These are phyloP conservation scores for Paecilomyces formosus DNA, from an alignment of 2,329 filamentous ascomycete genomes.

Conservation along the genomic window DNA sequence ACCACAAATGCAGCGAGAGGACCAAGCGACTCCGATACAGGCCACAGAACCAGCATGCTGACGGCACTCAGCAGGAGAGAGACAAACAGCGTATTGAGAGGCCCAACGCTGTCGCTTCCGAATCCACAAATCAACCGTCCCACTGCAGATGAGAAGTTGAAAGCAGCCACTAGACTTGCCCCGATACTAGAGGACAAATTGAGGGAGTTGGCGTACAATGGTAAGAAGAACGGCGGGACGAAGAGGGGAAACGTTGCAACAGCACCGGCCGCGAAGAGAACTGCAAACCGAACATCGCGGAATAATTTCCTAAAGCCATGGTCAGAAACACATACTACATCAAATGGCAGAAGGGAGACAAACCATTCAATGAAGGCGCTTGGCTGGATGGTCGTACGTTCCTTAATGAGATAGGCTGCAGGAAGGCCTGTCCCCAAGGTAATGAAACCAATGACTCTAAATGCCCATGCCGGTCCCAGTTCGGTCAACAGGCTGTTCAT, in stretches of 20 bases:
- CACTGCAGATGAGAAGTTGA: constrained; percentile 54
- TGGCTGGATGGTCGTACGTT: constrained; percentile 25
- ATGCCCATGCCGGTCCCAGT: constrained; percentile 26
- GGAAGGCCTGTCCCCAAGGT: constrained; percentile 49
- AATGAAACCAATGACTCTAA: constrained; percentile 36
- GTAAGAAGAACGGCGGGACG: constrained; percentile 56
- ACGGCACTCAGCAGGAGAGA: constrained; percentile 47
- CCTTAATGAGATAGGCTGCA: constrained; percentile 44
- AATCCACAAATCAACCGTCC: constrained; percentile 51
- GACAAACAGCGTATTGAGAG: constrained; percentile 48
- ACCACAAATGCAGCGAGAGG: constrained; percentile 52
- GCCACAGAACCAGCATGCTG: constrained; percentile 57
- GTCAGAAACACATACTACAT: not conserved
- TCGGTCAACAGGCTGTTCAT: constrained; percentile 39
- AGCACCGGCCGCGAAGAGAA: constrained; percentile 48
- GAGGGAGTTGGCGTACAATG: constrained; percentile 49
- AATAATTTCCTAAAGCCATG: constrained; percentile 40
- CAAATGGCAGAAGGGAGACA: constrained; percentile 2
- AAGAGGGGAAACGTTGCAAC: constrained; percentile 55
- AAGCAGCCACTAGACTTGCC: constrained; percentile 53
- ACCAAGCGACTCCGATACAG: constrained; percentile 47
- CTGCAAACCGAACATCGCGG: constrained; percentile 43
- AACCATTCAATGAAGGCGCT: constrained; percentile 46
- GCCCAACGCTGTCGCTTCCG: constrained; percentile 47
- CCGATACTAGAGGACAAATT: constrained; percentile 47